Evolutionary conservation across 176 grass and related monocot genomes (phyloP).

Genomic region (Musa itinerans): DNA sequence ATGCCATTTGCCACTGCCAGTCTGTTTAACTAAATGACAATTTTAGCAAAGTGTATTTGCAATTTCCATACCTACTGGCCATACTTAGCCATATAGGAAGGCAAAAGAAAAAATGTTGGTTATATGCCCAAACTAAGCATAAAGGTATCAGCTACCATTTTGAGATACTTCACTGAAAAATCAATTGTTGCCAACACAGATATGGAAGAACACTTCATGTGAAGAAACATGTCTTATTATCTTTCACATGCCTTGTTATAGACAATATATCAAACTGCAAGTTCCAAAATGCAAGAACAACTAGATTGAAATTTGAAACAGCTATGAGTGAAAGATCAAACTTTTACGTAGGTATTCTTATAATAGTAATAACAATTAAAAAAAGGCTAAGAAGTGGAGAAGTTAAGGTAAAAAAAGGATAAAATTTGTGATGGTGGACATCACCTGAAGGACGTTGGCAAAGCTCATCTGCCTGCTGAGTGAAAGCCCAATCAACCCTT

Average conservation of each 20-base stretch:
- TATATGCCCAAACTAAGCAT: background rate
- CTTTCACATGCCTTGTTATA: too few species aligned
- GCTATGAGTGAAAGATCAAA: too few species aligned
- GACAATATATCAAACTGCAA: too few species aligned
- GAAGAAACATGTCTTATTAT: background rate
- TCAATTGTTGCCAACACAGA: background rate
- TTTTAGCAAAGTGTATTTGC: background rate
- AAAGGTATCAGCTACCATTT: background rate
- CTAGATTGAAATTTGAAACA: too few species aligned
- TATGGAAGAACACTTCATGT: background rate
- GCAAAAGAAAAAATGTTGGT: background rate
- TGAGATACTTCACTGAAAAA: background rate
- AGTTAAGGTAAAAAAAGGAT: background rate
- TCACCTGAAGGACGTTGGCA: constrained; percentile 75
- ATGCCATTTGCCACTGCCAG: too few species aligned
- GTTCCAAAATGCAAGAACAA: too few species aligned
- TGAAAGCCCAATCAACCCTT: constrained; percentile 64
- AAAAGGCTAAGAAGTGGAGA: background rate
- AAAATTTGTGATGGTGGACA: constrained; percentile 15
- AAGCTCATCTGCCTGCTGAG: constrained; percentile 69
- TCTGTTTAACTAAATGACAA: background rate
- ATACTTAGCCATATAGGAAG: background rate
- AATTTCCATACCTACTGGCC: background rate
- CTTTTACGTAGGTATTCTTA: too few species aligned
- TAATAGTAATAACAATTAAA: too few species aligned